Percentiles rank a stretch among this genome's conserved stretches.
Conservation (phyloP, 139 green algal species). For the Auxenochlorella protothecoides region DNA sequence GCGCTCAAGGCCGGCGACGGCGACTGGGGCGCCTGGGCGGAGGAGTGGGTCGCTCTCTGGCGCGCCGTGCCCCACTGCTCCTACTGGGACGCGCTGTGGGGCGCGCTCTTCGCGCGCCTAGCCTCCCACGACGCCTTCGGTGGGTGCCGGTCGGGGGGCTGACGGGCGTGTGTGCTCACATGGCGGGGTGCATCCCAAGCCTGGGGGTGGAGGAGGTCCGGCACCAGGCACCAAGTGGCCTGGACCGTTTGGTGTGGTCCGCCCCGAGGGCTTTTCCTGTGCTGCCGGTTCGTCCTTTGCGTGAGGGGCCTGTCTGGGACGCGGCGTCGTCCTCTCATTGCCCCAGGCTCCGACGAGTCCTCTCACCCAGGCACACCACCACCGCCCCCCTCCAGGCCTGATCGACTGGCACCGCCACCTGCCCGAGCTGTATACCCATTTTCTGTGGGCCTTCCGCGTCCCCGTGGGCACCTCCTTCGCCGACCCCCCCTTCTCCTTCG, state of each 20-base stretch:
- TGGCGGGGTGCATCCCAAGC: too few relatives aligned
- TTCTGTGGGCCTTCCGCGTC: conserved; percentile 55
- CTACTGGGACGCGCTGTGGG: conserved; percentile 50
- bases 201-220: too few relatives aligned
- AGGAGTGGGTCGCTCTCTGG: conserved; percentile 48
- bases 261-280: too few relatives aligned
- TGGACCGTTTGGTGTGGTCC: too few relatives aligned
- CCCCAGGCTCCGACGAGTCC: too few relatives aligned
- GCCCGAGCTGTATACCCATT: conserved; percentile 38
- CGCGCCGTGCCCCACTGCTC: conserved; percentile 21
- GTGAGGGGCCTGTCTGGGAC: too few relatives aligned
- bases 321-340: too few relatives aligned
- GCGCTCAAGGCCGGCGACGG: conserved; percentile 14
- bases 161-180: too few relatives aligned
- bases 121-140: conserved; percentile 65
- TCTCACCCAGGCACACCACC: background rate
- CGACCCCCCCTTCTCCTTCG: conserved; percentile 21
- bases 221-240: too few relatives aligned
- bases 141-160: conserved; percentile 5
- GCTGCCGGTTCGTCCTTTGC: too few relatives aligned
- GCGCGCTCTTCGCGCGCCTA: conserved; percentile 43
- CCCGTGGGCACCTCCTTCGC: conserved; percentile 54
- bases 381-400: conserved; percentile 26
- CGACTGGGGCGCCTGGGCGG: conserved; percentile 31
- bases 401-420: conserved; percentile 48